A percentile compares a stretch with the other conserved stretches of the same genome.
Conservation (phyloP, 192 early-diverging fungal genomes). For the Coemansia sp. region DNA sequence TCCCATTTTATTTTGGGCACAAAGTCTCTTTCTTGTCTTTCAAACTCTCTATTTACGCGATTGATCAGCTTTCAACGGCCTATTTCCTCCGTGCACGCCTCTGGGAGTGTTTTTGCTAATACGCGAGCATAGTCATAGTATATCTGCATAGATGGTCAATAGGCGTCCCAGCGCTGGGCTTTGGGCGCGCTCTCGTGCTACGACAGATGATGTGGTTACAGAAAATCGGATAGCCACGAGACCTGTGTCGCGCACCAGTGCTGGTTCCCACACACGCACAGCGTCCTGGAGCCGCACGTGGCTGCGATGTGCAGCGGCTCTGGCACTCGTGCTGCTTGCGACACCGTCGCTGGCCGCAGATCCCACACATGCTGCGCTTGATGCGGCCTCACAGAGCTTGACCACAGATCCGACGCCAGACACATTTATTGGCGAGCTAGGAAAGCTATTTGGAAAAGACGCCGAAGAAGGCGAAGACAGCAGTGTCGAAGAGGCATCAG, state of each 20-base stretch:
- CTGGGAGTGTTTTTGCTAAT: not conserved
- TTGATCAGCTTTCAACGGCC: too few relatives aligned
- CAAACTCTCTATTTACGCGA: too few relatives aligned
- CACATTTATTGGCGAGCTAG: not conserved
- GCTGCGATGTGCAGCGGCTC: constrained; percentile 18
- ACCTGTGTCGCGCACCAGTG: not conserved
- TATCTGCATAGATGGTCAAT: not conserved
- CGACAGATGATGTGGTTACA: too few relatives aligned
- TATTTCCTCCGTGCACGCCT: too few relatives aligned
- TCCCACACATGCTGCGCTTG: not conserved
- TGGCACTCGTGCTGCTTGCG: constrained; percentile 24
- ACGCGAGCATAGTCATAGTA: not conserved
- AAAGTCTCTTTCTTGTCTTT: too few relatives aligned
- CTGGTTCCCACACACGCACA: constrained; percentile 15
- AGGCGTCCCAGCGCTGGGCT: constrained; percentile 2
- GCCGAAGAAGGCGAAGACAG: constrained; percentile 6
- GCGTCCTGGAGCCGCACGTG: constrained; percentile 9
- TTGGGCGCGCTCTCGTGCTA: not conserved
- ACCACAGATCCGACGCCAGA: not conserved
- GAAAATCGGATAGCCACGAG: not conserved
- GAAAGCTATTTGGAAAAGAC: constrained; percentile 1
- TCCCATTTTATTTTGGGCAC: too few relatives aligned
- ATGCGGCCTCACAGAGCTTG: not conserved
- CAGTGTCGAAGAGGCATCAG: not conserved
- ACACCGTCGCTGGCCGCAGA: constrained; percentile 31